phyloP scores from a whole-genome alignment of 2,329 filamentous ascomycete species.

The Monosporascus sp. region DNA sequence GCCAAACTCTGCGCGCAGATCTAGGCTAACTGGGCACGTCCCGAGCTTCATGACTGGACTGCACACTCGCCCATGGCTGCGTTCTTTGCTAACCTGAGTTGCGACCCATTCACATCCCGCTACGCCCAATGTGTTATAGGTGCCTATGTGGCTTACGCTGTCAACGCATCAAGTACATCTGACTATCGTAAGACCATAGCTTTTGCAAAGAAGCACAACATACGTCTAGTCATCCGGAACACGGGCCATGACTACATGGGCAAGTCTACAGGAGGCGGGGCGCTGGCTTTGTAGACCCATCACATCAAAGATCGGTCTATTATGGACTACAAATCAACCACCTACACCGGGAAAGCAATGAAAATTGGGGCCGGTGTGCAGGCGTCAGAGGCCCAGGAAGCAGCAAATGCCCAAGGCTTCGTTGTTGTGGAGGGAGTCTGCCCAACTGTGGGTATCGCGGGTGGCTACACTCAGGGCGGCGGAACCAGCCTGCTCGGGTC shows the following conservation, averaged over 20 bases:
- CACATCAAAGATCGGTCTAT: conserved; percentile 36
- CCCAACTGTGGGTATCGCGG: conserved; percentile 50
- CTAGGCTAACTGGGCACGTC: conserved; percentile 8
- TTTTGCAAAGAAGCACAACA: conserved; percentile 34
- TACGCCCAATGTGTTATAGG: conserved; percentile 33
- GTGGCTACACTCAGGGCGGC: conserved; percentile 56
- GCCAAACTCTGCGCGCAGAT: conserved; percentile 7
- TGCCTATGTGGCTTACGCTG: conserved; percentile 25
- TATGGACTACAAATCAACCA: conserved; percentile 16
- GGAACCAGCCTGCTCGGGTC: conserved; percentile 51
- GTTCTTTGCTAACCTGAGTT: conserved; percentile 20
- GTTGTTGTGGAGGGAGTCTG: conserved; percentile 44
- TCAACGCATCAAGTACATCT: conserved; percentile 18
- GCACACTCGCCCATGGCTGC: conserved; percentile 14
- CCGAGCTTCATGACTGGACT: conserved; percentile 7
- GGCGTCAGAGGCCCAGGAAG: conserved; percentile 34
- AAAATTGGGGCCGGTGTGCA: conserved; percentile 45
- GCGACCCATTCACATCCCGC: conserved; percentile 26
- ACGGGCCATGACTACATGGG: conserved; percentile 48
- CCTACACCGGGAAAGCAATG: conserved; percentile 42
- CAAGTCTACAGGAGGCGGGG: conserved; percentile 46
- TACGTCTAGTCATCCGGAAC: conserved; percentile 43
- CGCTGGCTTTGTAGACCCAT: conserved; percentile 42
- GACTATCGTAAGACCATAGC: conserved; percentile 16
- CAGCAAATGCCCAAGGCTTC: conserved; percentile 31